Percentiles rank a stretch among this genome's conserved stretches.
These are phyloP conservation scores for Teratosphaeria epicoccoides DNA, from an alignment of 2,329 filamentous ascomycete genomes.

Conservation along the genomic window DNA sequence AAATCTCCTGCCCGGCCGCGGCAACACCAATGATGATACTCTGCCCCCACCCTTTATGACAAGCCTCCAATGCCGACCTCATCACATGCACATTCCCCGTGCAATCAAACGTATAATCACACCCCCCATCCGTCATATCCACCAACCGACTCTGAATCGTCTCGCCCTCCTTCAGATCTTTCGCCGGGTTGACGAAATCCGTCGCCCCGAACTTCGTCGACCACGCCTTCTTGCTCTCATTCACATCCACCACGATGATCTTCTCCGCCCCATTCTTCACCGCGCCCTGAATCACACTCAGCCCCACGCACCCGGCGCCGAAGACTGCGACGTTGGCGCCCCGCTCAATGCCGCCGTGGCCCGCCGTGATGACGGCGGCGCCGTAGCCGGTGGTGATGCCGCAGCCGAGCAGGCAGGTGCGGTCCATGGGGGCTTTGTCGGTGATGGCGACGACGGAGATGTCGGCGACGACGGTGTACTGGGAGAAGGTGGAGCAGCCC, in stretches of 20 bases:
- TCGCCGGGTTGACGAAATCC: slow-evolving; percentile 87
- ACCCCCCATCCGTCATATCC: slow-evolving; percentile 95
- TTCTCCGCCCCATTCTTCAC: slow-evolving; percentile 69
- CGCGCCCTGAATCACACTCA: slow-evolving; percentile 89
- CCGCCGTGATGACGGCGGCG: slow-evolving; percentile 85
- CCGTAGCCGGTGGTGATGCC: slow-evolving; percentile 98
- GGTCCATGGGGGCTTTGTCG: slow-evolving; percentile 83
- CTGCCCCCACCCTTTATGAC: slow-evolving; percentile 98
- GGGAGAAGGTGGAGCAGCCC: slow-evolving; percentile 97
- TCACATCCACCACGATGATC: slow-evolving; percentile 73
- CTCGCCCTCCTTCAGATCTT: slow-evolving; percentile 50
- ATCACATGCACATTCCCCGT: slow-evolving; percentile 95
- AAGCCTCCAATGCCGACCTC: slow-evolving; percentile 89
- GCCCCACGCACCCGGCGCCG: slow-evolving; percentile 88
- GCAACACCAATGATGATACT: slow-evolving; percentile 97
- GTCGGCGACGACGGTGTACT: slow-evolving; percentile 97
- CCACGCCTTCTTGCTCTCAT: slow-evolving; percentile 87
- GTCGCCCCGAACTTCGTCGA: slow-evolving; percentile 89
- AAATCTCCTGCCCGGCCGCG: slow-evolving; percentile 89
- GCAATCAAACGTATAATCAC: slow-evolving; percentile 99
- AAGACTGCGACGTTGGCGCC: slow-evolving; percentile 87
- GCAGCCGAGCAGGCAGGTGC: slow-evolving; percentile 89
- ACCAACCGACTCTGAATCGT: slow-evolving; percentile 85
- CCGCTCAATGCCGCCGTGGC: slow-evolving; percentile 57
- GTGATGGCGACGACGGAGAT: slow-evolving; percentile 96